phyloP scores from a whole-genome alignment of 108 stramenopile genomes.

The Hondaea fermentalgiana region DNA sequence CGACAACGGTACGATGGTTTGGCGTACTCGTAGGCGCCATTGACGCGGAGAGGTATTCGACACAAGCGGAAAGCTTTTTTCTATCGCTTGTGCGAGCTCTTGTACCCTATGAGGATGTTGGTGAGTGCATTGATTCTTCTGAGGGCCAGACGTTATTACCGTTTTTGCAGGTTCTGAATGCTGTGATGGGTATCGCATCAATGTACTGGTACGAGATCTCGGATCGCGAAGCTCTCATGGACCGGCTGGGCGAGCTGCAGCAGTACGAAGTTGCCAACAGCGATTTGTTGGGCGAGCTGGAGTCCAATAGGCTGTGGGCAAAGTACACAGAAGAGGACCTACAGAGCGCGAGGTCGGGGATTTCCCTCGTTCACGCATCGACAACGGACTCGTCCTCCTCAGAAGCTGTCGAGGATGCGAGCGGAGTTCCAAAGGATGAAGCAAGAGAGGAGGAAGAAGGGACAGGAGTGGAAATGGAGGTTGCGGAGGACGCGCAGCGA shows the following conservation, averaged over 20 bases:
- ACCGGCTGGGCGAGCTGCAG: neutral
- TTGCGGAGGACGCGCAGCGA: neutral
- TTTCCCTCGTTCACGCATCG: too few species aligned
- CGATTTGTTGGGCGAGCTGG: neutral
- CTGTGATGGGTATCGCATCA: neutral
- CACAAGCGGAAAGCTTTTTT: neutral
- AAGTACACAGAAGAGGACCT: neutral
- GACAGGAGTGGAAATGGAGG: neutral
- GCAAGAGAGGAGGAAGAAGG: neutral
- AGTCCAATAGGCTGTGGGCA: neutral
- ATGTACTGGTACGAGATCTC: slow-evolving; percentile 1
- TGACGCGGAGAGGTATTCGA: neutral
- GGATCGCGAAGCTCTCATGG: neutral
- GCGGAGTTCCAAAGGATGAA: too few species aligned
- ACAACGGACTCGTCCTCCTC: too few species aligned
- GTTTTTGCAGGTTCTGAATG: neutral
- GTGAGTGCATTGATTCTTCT: neutral
- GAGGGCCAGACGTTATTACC: neutral
- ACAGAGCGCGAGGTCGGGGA: too few species aligned
- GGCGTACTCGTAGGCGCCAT: neutral
- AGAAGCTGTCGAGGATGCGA: too few species aligned
- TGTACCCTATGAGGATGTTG: neutral
- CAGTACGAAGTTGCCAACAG: neutral
- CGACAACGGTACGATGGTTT: neutral
- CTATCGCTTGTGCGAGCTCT: neutral